Evolutionary conservation across 2,329 filamentous ascomycete genomes (phyloP).

Genomic region (Metarhizium humberi): DNA sequence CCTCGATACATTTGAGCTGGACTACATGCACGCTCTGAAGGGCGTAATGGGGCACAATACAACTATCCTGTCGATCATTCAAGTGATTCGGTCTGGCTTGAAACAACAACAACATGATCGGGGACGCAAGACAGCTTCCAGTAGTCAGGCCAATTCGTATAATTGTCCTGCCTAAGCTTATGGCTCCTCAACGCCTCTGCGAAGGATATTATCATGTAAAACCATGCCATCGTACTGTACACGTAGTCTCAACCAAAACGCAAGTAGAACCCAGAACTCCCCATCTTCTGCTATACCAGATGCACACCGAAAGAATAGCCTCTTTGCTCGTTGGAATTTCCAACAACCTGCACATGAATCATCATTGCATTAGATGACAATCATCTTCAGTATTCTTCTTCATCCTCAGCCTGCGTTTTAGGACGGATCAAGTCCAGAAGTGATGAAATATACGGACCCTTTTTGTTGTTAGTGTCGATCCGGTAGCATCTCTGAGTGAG

Average conservation of each 20-base stretch:
- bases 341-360: neutral
- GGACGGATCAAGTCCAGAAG: conserved; percentile 28
- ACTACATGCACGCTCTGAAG: neutral
- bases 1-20: no score
- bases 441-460: conserved; percentile 32
- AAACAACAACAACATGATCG: neutral
- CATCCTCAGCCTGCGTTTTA: conserved; percentile 15
- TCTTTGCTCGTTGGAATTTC: neutral
- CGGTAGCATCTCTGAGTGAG: neutral
- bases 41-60: neutral
- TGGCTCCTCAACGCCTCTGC: conserved; percentile 8
- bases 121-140: neutral
- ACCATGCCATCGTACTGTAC: conserved; percentile 4
- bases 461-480: conserved; percentile 9
- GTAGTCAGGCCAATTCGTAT: neutral
- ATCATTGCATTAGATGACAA: neutral
- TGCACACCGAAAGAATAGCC: neutral
- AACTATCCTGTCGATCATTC: neutral
- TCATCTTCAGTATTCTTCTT: conserved; percentile 6
- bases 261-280: neutral
- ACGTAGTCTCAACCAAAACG: neutral
- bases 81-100: neutral
- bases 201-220: conserved; percentile 7
- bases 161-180: neutral
- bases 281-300: neutral